Evolutionary conservation across 2,329 filamentous ascomycete species (phyloP).

Genomic region (Colletotrichum theobromicola): DNA sequence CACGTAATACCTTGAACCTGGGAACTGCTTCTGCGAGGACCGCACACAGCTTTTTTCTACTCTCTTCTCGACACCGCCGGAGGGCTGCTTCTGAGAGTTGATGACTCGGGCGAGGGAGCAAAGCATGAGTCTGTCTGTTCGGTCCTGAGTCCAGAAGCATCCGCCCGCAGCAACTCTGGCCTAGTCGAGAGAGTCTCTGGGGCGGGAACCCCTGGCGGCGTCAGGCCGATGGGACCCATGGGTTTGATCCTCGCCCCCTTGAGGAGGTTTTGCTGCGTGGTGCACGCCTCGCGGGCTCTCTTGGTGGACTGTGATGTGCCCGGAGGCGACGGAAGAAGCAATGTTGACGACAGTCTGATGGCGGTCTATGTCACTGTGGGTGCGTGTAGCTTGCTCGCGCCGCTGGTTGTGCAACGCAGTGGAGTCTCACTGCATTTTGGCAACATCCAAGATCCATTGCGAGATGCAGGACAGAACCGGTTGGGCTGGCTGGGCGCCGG

Average conservation of each 20-base stretch:
- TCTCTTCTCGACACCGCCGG: not conserved
- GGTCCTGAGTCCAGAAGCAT: not conserved
- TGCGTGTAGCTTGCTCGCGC: not conserved
- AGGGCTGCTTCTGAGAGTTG: not conserved
- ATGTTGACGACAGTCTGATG: not conserved
- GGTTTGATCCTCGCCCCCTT: conserved; percentile 2
- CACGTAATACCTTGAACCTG: not conserved
- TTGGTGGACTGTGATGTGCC: not conserved
- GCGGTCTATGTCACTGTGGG: not conserved
- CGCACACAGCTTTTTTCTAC: not conserved
- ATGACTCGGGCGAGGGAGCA: not conserved
- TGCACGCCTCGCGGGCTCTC: not conserved
- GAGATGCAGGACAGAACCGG: not conserved
- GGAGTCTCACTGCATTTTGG: not conserved
- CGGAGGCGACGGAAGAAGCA: not conserved
- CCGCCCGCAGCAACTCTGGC: not conserved
- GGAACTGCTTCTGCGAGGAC: too few species aligned
- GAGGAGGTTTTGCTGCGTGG: not conserved
- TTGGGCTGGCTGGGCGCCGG: not conserved
- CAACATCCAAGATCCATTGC: not conserved
- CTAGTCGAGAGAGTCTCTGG: not conserved
- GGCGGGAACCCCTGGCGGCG: not conserved
- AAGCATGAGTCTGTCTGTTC: not conserved
- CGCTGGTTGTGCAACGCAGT: not conserved
- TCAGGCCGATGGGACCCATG: not conserved